These are phyloP conservation scores for Acanthochlamys bracteata DNA, from an alignment of 106 monocot species.

Conservation along the genomic window DNA sequence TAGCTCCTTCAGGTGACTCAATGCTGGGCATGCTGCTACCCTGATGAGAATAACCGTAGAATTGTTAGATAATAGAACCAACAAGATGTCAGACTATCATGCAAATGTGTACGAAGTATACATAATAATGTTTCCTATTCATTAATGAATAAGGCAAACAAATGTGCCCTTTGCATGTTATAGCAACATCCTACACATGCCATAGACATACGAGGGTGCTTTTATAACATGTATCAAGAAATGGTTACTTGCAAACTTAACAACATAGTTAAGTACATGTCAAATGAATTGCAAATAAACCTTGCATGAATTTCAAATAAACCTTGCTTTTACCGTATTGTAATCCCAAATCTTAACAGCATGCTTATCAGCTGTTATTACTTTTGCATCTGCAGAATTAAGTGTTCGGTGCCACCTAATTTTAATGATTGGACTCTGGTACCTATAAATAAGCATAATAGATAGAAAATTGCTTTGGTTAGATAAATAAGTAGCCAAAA, in stretches of 20 bases:
- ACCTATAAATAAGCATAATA: conserved; percentile 33
- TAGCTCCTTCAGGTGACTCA: conserved; percentile 60
- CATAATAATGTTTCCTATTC: too few species aligned
- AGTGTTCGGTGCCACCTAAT: conserved; percentile 94
- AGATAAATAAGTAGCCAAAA: too few species aligned
- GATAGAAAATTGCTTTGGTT: conserved; percentile 1
- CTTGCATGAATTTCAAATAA: neutral
- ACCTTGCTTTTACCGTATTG: conserved; percentile 39
- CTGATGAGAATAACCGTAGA: conserved; percentile 22
- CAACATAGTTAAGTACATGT: too few species aligned
- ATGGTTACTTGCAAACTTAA: too few species aligned
- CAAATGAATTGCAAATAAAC: too few species aligned
- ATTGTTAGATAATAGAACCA: neutral
- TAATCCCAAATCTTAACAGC: conserved; percentile 88
- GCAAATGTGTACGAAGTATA: too few species aligned
- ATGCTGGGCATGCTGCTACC: conserved; percentile 80
- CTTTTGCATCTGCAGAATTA: conserved; percentile 64
- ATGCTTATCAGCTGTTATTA: conserved; percentile 72
- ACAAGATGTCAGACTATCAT: neutral
- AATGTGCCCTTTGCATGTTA: neutral
- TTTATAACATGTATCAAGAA: too few species aligned
- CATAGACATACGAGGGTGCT: too few species aligned
- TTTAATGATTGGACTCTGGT: conserved; percentile 65
- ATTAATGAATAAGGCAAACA: conserved; percentile 4
- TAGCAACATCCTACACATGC: too few species aligned